phyloP scores from a whole-genome alignment of 139 green algal species.

The Diplosphaera chodatii region DNA sequence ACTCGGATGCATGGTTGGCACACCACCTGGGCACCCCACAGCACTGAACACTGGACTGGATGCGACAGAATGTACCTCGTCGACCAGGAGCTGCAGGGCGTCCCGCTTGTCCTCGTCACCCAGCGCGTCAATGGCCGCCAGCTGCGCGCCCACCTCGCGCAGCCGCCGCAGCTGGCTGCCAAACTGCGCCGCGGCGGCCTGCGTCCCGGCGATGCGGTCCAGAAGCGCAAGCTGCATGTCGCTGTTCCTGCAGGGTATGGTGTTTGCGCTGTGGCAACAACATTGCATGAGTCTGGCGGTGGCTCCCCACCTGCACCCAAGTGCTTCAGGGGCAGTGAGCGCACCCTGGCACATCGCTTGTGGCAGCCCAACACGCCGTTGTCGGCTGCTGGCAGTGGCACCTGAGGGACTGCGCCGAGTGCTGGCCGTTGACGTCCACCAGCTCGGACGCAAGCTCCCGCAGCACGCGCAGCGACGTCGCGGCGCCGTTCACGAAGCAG shows the following conservation, averaged over 20 bases:
- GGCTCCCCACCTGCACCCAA: too few relatives aligned
- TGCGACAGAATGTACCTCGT: conserved; percentile 28
- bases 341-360: too few relatives aligned
- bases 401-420: conserved; percentile 44
- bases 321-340: too few relatives aligned
- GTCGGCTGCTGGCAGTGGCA: too few relatives aligned
- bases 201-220: conserved; percentile 54
- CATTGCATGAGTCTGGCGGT: too few relatives aligned
- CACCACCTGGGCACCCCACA: too few relatives aligned
- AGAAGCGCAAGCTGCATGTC: conserved; percentile 59
- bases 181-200: conserved; percentile 11
- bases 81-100: conserved; percentile 32
- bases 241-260: too few relatives aligned
- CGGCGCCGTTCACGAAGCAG: conserved; percentile 66
- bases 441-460: conserved; percentile 56
- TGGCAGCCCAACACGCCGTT: too few relatives aligned
- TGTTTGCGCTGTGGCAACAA: too few relatives aligned
- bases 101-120: conserved; percentile 44
- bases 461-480: conserved; percentile 67
- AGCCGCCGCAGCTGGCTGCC: conserved; percentile 12
- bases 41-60: too few relatives aligned
- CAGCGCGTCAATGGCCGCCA: conserved; percentile 44
- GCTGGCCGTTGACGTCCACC: conserved; percentile 86
- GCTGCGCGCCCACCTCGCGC: conserved; percentile 16
- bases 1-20: too few relatives aligned